A percentile compares a stretch with the other conserved stretches of the same genome.
Evolutionary conservation across 441 rosid species (phyloP).

Genomic region (Hura crepitans): DNA sequence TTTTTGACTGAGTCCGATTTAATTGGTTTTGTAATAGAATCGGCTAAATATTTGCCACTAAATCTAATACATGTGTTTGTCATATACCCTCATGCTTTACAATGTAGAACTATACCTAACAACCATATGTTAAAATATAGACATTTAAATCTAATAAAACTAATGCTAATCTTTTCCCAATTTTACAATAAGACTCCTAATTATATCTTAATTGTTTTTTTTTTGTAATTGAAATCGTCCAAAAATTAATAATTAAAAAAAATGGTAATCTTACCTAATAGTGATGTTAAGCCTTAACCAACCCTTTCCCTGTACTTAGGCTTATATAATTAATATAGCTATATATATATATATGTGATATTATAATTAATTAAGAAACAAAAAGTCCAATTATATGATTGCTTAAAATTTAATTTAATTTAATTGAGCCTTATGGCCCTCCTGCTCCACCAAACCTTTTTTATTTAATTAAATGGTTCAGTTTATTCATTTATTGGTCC

Average conservation of each 20-base stretch:
- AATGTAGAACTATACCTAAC: background rate
- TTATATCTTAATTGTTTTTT: constrained; percentile 23
- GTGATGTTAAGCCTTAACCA: constrained; percentile 46
- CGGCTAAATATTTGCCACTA: too few relatives aligned
- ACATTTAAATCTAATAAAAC: constrained; percentile 11
- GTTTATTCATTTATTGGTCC: constrained; percentile 26
- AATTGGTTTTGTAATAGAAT: too few relatives aligned
- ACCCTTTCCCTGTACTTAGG: constrained; percentile 21
- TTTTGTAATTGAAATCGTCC: constrained; percentile 24
- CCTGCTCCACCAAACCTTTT: constrained; percentile 33
- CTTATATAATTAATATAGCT: constrained; percentile 13
- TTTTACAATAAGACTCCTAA: constrained; percentile 15
- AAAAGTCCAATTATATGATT: background rate
- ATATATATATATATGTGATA: background rate
- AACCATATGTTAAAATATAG: background rate
- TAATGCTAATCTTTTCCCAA: background rate
- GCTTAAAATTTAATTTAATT: constrained; percentile 23
- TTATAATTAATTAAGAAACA: constrained; percentile 17
- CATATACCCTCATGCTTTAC: background rate
- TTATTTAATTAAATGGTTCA: constrained; percentile 15
- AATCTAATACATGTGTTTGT: background rate
- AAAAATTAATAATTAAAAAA: constrained; percentile 20
- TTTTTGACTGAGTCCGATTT: too few relatives aligned
- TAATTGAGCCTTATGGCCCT: constrained; percentile 25
- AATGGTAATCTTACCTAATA: constrained; percentile 41